A percentile compares a stretch with the other conserved stretches of the same genome.
These are phyloP conservation scores for Ceratobasidium theobromae DNA, from an alignment of 1,284 basidiomycete species.

Conservation along the genomic window DNA sequence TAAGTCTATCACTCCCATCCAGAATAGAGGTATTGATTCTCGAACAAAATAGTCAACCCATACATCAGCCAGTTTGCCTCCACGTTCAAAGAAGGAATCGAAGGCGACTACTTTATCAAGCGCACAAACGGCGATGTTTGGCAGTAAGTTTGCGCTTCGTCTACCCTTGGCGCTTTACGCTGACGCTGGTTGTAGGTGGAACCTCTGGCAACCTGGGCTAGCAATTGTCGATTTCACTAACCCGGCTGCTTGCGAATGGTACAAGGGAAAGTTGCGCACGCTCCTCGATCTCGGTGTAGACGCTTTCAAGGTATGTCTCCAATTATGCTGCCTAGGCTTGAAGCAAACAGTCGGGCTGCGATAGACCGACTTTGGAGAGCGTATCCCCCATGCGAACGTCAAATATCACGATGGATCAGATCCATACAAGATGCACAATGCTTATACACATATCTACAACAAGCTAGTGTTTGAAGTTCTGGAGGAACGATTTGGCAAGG, in stretches of 20 bases:
- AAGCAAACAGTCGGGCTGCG: conserved; percentile 17
- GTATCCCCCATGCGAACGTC: conserved; percentile 60
- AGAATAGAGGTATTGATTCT: not conserved
- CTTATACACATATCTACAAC: conserved; percentile 68
- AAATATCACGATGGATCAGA: conserved; percentile 69
- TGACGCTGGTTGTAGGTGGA: conserved; percentile 53
- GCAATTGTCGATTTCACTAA: conserved; percentile 72
- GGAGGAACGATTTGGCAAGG: conserved; percentile 58
- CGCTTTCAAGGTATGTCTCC: conserved; percentile 58
- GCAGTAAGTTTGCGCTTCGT: conserved; percentile 54
- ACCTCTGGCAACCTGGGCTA: conserved; percentile 71
- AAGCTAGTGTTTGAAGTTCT: conserved; percentile 65
- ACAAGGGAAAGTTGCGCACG: conserved; percentile 56
- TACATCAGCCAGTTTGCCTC: conserved; percentile 69
- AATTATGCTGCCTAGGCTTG: too few species aligned
- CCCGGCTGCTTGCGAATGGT: conserved; percentile 68
- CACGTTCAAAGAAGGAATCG: conserved; percentile 67
- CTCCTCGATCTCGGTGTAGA: conserved; percentile 72
- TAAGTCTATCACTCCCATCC: conserved; percentile 42
- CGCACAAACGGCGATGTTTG: conserved; percentile 67
- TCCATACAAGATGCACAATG: conserved; percentile 62
- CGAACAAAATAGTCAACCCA: conserved; percentile 55
- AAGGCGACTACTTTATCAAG: conserved; percentile 69
- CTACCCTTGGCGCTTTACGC: not conserved
- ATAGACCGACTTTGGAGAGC: conserved; percentile 71